Evolutionary conservation across 129 eudicot species (phyloP), one percentile per base, ranked within the genome.

Genomic region (Calendula officinalis): DNA sequence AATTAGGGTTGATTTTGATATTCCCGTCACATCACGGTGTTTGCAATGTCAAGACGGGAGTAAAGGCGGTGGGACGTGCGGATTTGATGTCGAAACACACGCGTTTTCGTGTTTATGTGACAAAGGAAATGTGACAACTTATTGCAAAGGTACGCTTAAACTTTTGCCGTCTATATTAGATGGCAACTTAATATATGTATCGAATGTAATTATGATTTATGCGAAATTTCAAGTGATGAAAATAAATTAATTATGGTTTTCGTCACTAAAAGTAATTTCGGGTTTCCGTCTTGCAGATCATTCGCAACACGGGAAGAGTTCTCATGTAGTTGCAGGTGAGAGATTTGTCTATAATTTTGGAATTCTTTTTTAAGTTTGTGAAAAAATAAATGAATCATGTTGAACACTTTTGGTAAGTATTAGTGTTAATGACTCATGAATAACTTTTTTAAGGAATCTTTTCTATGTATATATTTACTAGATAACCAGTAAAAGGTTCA

Each of bases 61-160:
- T 12, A 85, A 82, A 64, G 96, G 98, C 4, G 87, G 95, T 36
- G 98, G 98, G 10, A 74, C 71, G 7, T 92, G 98, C 55, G 98
- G 98, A 40, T 92, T 85, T 40, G 87, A 88, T 57, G 72, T 86
- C 14, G 69, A 56, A 62, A 75, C 86, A 2, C 89, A 73, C 67
- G 84, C 65, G 30, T 92, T 92, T 74, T 64, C 78, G 65, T 92
- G 98, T 67, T 67, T 92, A 55, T 92, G 98, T 68, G 78, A 81
- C 5, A 75, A 81, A 62, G 86, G 91, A 70, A 92, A 92, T 54
- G 82, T 77, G 11, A 91, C 98, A 4, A 88, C 94, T 66, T 78
- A 58, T 59, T 91, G 98, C 63, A 83, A 78, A 80, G 98, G 98
- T 87, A 64, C 9, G 62, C 51, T 50, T 53, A 15, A 15, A 71